Base-by-base conservation (phyloP, 2,329 filamentous ascomycete genomes). In the Nothophoma quercina region DNA sequence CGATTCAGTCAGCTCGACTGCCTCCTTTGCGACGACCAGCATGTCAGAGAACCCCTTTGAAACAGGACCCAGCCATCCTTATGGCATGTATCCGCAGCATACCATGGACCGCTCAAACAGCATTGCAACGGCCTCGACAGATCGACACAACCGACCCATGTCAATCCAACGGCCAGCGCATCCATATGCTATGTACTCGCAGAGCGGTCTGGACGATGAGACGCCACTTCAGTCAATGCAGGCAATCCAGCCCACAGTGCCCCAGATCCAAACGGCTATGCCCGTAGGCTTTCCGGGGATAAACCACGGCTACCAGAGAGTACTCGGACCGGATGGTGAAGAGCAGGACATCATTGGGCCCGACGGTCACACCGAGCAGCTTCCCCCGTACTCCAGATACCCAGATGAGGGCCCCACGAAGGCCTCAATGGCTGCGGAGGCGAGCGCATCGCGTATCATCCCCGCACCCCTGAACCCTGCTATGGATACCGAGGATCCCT, bases 321-420 rank as follows among this genome's bases (percentile, higher is more conserved):
- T 88, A 43, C 75, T 91, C 43, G 90, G 89, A 0, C 88, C 90
- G 0, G 89, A 92, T 50, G 91, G 91, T 44, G 91, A 96, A 75
- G 93, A 96, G 63, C 91, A 88, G 38, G 92, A 93, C 70, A 85
- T 97, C 46, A 88, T 97, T 43, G 92, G 92, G 1, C 90, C 89
- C 0, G 86, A 96, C 66, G 93, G 93, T 1, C 92, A 97, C 69
- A 88, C 89, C 1, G 93, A 98, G 74, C 91, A 96, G 72, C 78
- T 97, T 15, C 93, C 93, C 10, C 93, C 93, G 0, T 98, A 98
- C 70, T 90, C 91, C 12, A 83, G 91, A 71, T 97, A 96, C 73
- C 91, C 93, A 2, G 90, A 96, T 44, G 88, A 91, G 50, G 79
- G 87, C 76, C 74, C 83, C 69, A 69, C 83, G 73, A 79, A 91